Conservation (phyloP, 495 filamentous ascomycete genomes). For the Penicillium macrosclerotiorum region DNA sequence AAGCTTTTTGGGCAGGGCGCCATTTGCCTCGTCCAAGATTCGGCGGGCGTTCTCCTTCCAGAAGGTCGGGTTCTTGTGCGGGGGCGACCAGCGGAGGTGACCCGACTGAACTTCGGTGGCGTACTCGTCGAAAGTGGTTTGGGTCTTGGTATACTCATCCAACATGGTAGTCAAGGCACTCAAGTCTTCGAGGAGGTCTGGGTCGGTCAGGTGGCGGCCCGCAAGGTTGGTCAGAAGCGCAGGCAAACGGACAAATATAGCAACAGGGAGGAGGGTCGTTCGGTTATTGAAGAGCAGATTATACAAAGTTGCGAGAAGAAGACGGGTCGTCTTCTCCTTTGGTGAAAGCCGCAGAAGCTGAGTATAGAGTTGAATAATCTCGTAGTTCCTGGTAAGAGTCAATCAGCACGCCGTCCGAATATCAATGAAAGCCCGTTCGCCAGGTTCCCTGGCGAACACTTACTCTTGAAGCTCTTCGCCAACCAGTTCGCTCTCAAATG, state of each 20-base stretch:
- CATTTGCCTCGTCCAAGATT: constrained; percentile 82
- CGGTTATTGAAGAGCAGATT: constrained; percentile 80
- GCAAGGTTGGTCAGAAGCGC: constrained; percentile 75
- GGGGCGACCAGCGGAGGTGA: constrained; percentile 92
- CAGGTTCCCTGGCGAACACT: constrained; percentile 14
- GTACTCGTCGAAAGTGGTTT: constrained; percentile 97
- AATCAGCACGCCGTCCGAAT: constrained; percentile 10
- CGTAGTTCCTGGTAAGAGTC: constrained; percentile 65
- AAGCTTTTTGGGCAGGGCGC: constrained; percentile 75
- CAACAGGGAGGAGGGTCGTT: constrained; percentile 72
- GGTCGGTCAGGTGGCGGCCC: constrained; percentile 81
- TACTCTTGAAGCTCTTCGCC: constrained; percentile 87
- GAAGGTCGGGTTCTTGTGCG: constrained; percentile 85
- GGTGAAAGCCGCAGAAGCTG: constrained; percentile 87
- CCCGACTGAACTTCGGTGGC: constrained; percentile 84
- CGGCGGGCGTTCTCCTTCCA: constrained; percentile 94
- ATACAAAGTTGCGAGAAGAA: constrained; percentile 82
- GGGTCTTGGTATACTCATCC: constrained; percentile 90
- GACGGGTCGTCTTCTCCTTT: constrained; percentile 95
- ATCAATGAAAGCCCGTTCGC: too few relatives aligned
- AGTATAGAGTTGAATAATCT: constrained; percentile 86
- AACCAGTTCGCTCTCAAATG: constrained; percentile 80
- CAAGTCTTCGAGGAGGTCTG: constrained; percentile 86
- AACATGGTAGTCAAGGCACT: constrained; percentile 70
- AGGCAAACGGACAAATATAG: constrained; percentile 79